phyloP scores from a whole-genome alignment of 192 early-diverging fungal species.

The Dispira simplex region DNA sequence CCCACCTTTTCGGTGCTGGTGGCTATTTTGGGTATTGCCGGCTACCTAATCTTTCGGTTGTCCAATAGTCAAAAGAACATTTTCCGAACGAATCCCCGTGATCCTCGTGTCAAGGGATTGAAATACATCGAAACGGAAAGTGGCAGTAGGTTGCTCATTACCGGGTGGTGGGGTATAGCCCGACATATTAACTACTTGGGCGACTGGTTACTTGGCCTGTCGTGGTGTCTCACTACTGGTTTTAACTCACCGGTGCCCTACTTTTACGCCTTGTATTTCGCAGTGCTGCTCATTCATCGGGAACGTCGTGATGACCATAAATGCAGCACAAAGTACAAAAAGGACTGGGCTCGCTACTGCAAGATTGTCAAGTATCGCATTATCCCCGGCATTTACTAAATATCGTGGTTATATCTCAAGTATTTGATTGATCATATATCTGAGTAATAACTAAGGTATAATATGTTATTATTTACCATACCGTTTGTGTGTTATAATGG shows the following conservation, averaged over 20 bases:
- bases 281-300: constrained; percentile 78
- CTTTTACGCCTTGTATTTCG: constrained; percentile 91
- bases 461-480: too few species aligned
- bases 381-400: constrained; percentile 57
- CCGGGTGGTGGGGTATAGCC: constrained; percentile 91
- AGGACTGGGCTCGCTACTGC: constrained; percentile 85
- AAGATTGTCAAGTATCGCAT: constrained; percentile 66
- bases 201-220: constrained; percentile 85
- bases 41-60: constrained; percentile 75
- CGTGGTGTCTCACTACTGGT: constrained; percentile 82
- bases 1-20: constrained; percentile 25
- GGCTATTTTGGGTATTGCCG: constrained; percentile 38
- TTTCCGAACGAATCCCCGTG: constrained; percentile 59
- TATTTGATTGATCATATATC: too few species aligned
- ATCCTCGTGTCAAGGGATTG: constrained; percentile 45
- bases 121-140: constrained; percentile 72
- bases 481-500: too few species aligned
- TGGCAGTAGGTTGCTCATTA: constrained; percentile 65
- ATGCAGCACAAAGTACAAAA: constrained; percentile 84
- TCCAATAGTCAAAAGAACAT: constrained; percentile 85
- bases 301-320: constrained; percentile 77
- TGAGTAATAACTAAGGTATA: too few species aligned
- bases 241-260: constrained; percentile 70
- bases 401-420: not conserved
- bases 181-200: constrained; percentile 93